Conservation (phyloP, 441 rosid genomes). For the Gossypium davidsonii region DNA sequence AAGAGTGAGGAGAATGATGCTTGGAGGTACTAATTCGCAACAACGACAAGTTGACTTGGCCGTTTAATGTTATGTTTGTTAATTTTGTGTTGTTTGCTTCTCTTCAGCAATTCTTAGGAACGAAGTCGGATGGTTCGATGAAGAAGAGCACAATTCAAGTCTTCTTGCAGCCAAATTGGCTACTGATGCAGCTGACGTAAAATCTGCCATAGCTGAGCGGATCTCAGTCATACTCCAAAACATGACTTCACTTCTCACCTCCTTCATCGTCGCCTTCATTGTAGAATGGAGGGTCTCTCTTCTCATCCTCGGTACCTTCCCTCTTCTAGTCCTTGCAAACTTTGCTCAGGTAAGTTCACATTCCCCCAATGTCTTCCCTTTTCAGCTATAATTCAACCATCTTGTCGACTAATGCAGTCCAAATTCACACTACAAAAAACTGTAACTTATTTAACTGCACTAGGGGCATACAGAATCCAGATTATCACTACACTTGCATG, state of each 20-base stretch:
- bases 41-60: neutral
- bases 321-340: conserved; percentile 96
- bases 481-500: neutral
- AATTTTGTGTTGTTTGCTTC: conserved; percentile 11
- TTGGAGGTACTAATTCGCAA: conserved; percentile 55
- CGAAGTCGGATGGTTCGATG: conserved; percentile 98
- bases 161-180: conserved; percentile 78
- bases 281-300: conserved; percentile 99
- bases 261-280: conserved; percentile 93
- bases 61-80: neutral
- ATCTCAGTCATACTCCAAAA: conserved; percentile 91
- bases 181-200: conserved; percentile 89
- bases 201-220: conserved; percentile 93
- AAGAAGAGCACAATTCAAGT: conserved; percentile 97
- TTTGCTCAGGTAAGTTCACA: conserved; percentile 77
- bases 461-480: too few relatives aligned
- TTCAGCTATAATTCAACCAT: neutral
- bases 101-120: conserved; percentile 80
- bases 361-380: neutral
- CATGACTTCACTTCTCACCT: conserved; percentile 97
- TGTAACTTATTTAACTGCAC: too few relatives aligned
- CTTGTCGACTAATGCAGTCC: neutral
- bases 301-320: conserved; percentile 89
- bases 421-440: neutral
- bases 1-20: conserved; percentile 98